These are phyloP conservation scores for Vitis riparia DNA, from an alignment of 164 flowering plant genomes.

Conservation along the genomic window DNA sequence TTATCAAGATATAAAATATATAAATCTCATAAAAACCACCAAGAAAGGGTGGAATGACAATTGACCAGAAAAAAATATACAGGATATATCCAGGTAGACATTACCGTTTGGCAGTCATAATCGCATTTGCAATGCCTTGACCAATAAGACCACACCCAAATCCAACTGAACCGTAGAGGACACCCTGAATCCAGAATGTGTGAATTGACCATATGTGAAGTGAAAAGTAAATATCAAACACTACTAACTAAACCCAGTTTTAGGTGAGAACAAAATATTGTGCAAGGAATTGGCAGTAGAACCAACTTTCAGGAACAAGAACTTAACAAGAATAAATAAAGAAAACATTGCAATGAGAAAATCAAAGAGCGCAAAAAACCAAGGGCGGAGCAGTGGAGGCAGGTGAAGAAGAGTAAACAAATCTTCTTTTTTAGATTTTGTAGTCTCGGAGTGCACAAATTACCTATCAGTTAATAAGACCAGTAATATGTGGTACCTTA, in stretches of 20 bases:
- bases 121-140: slow-evolving; percentile 95
- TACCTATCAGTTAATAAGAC: background rate
- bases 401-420: no score
- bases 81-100: background rate
- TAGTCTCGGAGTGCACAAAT: background rate
- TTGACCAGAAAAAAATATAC: background rate
- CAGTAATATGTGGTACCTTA: slow-evolving; percentile 48
- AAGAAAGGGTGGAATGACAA: no score
- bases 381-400: no score
- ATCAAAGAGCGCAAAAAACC: no score
- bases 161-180: slow-evolving; percentile 83
- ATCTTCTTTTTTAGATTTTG: background rate
- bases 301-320: background rate
- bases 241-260: background rate
- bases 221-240: background rate
- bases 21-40: no score
- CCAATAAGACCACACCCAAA: slow-evolving; percentile 91
- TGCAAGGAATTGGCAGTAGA: background rate
- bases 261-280: background rate
- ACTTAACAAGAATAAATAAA: background rate
- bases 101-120: slow-evolving; percentile 95
- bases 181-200: slow-evolving; percentile 54
- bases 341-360: no score
- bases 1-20: no score
- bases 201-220: background rate